Evolutionary conservation across 805 yeast genomes (phyloP).

Genomic region (Monosporozyma servazzii): DNA sequence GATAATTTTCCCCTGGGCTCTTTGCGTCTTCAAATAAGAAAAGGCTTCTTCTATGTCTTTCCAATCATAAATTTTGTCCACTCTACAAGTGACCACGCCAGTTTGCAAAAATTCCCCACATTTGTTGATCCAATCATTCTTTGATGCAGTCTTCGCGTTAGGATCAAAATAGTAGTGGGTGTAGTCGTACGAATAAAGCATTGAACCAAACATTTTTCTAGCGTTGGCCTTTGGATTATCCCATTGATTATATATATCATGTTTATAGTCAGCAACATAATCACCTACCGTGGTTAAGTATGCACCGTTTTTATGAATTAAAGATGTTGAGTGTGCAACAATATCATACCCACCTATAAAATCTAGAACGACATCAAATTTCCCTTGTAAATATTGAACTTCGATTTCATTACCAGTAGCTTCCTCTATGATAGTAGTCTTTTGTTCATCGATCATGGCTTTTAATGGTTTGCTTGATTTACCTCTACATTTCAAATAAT

Average conservation of each 20-base stretch:
- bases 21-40: constrained; percentile 40
- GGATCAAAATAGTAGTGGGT: constrained; percentile 30
- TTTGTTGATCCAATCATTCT: constrained; percentile 32
- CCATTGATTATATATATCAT: constrained; percentile 31
- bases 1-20: constrained; percentile 65
- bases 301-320: constrained; percentile 41
- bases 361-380: constrained; percentile 61
- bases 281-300: constrained; percentile 63
- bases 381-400: constrained; percentile 30
- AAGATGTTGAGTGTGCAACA: constrained; percentile 33
- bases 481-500: constrained; percentile 28
- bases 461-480: constrained; percentile 26
- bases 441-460: constrained; percentile 27
- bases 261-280: constrained; percentile 33
- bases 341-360: constrained; percentile 59
- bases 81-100: constrained; percentile 37
- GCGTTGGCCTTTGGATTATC: constrained; percentile 30
- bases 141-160: constrained; percentile 19
- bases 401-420: constrained; percentile 19
- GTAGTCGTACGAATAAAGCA: constrained; percentile 32
- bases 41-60: constrained; percentile 48
- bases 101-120: constrained; percentile 40
- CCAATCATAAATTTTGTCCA: constrained; percentile 53
- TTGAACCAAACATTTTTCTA: constrained; percentile 29
- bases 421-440: constrained; percentile 27